Evolutionary conservation across 208 protist species (phyloP), one percentile per base, ranked within the genome.

Genomic region (Trypanosomatidae sp.): DNA sequence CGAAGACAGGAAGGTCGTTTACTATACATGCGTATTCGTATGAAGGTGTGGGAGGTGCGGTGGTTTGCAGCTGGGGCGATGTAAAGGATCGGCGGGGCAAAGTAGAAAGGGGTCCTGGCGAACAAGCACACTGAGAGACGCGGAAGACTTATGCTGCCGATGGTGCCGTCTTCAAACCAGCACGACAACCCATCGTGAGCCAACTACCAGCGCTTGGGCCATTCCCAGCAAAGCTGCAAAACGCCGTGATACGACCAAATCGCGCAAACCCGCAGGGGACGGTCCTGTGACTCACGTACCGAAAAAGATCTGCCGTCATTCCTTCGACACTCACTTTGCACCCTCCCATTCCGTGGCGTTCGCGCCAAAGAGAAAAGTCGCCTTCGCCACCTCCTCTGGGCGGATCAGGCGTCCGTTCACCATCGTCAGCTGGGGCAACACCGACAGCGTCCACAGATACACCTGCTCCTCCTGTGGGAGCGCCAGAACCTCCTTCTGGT

Each of bases 371-470:
- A 89, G 69, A 68, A 84, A 88, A 17, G 65, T 44, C 0, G 86
- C 86, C 36, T 80, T 79, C 3, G 83, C 77, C 4, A 91, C 79
- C 12, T 91, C 76, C 3, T 76, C 81, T 0, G 83, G 58, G 3
- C 44, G 52, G 28, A 85, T 75, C 6, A 41, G 0, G 30, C 65
- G 71, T 59, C 72, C 81, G 62, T 91, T 87, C 28, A 91, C 28
- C 62, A 72, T 43, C 13, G 66, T 69, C n/a, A 91, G 65, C 13
- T 85, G 83, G 6, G 87, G 83, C 10, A 91, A 74, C 12, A 84
- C 66, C 25, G 79, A 70, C 28, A 91, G 62, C 1, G 87, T 68
- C 67, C 81, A 82, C 60, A 89, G 60, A 33, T 70, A 77, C 60
- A 81, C 74, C 50, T 86, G 87, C 56, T 71, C 71, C 22, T 46